Evolutionary conservation across 257 asterid genomes (phyloP).

Genomic region (Coffea eugenioides): DNA sequence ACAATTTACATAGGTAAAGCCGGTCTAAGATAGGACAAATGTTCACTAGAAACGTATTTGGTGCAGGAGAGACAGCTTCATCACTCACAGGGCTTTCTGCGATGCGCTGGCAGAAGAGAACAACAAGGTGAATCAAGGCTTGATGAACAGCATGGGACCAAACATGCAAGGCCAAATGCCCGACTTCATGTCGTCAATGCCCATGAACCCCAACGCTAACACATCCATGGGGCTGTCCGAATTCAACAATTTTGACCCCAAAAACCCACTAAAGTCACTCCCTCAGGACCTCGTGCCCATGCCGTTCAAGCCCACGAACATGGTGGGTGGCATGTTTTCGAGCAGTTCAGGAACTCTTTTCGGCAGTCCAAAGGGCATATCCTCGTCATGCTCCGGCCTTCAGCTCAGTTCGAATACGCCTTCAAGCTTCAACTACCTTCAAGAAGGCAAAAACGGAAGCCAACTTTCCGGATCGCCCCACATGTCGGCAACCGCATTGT

Average conservation of each 20-base stretch:
- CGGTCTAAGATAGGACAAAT: not conserved
- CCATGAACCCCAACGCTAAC: slow-evolving; percentile 33
- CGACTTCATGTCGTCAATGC: slow-evolving; percentile 50
- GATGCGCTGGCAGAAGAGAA: slow-evolving; percentile 91
- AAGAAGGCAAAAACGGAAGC: slow-evolving; percentile 42
- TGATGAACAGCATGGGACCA: slow-evolving; percentile 40
- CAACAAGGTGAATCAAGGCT: slow-evolving; percentile 63
- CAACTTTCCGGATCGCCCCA: slow-evolving; percentile 48
- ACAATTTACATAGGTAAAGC: not conserved
- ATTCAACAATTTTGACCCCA: slow-evolving; percentile 44
- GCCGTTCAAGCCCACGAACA: slow-evolving; percentile 83
- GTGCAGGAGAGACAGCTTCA: slow-evolving; percentile 89
- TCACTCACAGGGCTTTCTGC: slow-evolving; percentile 92
- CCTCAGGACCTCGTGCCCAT: slow-evolving; percentile 59
- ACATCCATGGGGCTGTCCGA: slow-evolving; percentile 49
- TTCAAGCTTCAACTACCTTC: slow-evolving; percentile 45
- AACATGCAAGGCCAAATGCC: slow-evolving; percentile 38
- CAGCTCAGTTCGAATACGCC: slow-evolving; percentile 67
- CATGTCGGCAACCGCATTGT: slow-evolving; percentile 84
- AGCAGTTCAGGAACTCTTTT: slow-evolving; percentile 51
- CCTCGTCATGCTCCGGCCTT: slow-evolving; percentile 67
- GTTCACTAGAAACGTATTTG: no score
- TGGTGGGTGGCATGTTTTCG: slow-evolving; percentile 62
- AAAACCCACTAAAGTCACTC: slow-evolving; percentile 50
- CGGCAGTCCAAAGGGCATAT: slow-evolving; percentile 55